Conservation (phyloP, 164 flowering plant species). For the Magnolia changhungtana region DNA sequence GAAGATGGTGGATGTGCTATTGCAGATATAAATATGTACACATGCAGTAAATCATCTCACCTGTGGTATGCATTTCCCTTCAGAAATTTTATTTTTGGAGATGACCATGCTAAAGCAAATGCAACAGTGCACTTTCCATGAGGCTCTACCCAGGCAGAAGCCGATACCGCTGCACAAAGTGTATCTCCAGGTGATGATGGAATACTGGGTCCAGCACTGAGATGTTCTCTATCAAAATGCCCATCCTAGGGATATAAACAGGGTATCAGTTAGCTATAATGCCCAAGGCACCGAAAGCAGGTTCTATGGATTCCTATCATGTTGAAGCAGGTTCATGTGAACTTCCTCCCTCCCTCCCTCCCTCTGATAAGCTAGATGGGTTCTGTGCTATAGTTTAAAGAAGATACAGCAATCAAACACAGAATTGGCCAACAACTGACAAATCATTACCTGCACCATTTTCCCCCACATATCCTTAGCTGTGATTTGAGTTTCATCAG, state of each 20-base stretch:
- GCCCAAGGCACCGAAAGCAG: neutral
- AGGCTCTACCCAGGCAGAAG: slow-evolving; percentile 92
- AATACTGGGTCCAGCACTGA: slow-evolving; percentile 56
- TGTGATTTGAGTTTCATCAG: slow-evolving; percentile 54
- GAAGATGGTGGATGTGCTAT: neutral
- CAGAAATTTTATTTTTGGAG: slow-evolving; percentile 75
- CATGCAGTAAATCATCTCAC: slow-evolving; percentile 27
- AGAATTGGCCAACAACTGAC: neutral
- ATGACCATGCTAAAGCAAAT: slow-evolving; percentile 84
- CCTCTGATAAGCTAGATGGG: no score
- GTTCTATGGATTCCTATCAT: neutral
- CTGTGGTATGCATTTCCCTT: slow-evolving; percentile 76
- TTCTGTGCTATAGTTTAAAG: no score
- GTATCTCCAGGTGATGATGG: slow-evolving; percentile 81
- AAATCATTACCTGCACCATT: slow-evolving; percentile 59
- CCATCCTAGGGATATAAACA: slow-evolving; percentile 52
- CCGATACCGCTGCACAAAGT: slow-evolving; percentile 87
- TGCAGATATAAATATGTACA: neutral
- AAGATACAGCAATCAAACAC: neutral
- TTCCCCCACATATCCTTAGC: slow-evolving; percentile 84
- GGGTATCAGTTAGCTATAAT: neutral
- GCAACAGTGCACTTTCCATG: slow-evolving; percentile 90
- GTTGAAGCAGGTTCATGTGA: neutral
- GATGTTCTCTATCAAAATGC: slow-evolving; percentile 69
- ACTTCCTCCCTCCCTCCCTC: neutral